A percentile compares a stretch with the other conserved stretches of the same genome.
These are phyloP conservation scores for Vigna radiata DNA, from an alignment of 306 rosid species.

Conservation along the genomic window DNA sequence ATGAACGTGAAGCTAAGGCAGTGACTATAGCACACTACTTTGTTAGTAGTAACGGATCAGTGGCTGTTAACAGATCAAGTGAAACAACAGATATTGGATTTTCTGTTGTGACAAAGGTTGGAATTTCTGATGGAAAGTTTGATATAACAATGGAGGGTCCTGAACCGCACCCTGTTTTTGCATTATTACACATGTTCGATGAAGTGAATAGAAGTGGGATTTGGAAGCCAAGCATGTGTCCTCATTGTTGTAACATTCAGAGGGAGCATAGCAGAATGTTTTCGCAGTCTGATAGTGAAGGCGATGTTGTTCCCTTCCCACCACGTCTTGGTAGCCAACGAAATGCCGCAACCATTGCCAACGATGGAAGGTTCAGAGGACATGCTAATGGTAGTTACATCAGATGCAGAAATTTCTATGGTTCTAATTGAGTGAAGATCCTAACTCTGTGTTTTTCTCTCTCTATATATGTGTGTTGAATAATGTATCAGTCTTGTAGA, in stretches of 20 bases:
- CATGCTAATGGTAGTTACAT: neutral
- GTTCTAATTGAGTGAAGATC: too few species aligned
- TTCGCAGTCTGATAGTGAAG: neutral
- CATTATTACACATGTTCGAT: neutral
- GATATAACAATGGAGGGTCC: neutral
- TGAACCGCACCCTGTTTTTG: too few species aligned
- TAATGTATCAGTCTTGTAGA: too few species aligned
- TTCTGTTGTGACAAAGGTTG: neutral
- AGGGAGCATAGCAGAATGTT: neutral
- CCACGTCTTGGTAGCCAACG: neutral
- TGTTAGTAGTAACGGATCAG: neutral
- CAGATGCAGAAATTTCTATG: neutral
- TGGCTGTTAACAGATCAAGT: neutral
- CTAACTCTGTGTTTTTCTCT: too few species aligned
- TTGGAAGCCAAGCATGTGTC: constrained; percentile 1
- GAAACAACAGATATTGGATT: neutral
- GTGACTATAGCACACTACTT: neutral
- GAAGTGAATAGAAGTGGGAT: neutral
- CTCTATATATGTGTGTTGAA: too few species aligned
- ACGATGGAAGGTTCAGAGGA: neutral
- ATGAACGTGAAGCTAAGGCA: neutral
- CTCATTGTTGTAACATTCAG: neutral
- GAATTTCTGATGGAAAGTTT: neutral
- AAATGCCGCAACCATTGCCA: too few species aligned
- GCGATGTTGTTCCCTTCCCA: neutral